These are phyloP conservation scores for Rossbeevera mucosa DNA, from an alignment of 768 basidiomycete species.

Conservation along the genomic window DNA sequence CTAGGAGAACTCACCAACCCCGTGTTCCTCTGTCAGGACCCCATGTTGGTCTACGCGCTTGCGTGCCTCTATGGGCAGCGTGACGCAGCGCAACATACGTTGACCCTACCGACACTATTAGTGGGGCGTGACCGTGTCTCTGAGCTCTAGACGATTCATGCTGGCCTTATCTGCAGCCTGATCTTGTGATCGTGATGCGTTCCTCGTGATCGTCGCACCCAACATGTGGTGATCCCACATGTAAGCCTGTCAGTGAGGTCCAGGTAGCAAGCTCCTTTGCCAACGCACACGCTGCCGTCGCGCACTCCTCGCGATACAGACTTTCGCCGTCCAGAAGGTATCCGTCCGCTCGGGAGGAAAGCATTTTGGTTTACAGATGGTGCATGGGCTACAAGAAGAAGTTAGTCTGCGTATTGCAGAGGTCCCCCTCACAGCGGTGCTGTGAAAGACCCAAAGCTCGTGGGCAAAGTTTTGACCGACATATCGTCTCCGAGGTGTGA, in stretches of 20 bases:
- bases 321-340: slow-evolving; percentile 2
- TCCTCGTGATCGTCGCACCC: too few relatives aligned
- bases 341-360: not conserved
- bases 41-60: slow-evolving; percentile 9
- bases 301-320: too few relatives aligned
- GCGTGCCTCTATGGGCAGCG: slow-evolving; percentile 7
- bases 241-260: not conserved
- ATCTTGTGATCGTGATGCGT: slow-evolving; percentile 13
- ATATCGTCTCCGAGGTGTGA: slow-evolving; percentile 8
- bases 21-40: slow-evolving; percentile 2
- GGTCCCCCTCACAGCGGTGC: not conserved
- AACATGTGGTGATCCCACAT: too few relatives aligned
- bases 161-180: slow-evolving; percentile 5
- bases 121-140: not conserved
- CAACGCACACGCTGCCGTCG: too few relatives aligned
- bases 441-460: slow-evolving; percentile 4
- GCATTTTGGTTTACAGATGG: slow-evolving; percentile 4
- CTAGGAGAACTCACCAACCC: slow-evolving; percentile 4
- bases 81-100: slow-evolving; percentile 9
- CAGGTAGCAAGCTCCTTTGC: too few relatives aligned
- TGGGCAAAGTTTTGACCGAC: not conserved
- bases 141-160: slow-evolving; percentile 11
- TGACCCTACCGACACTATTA: slow-evolving; percentile 3
- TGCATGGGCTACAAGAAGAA: slow-evolving; percentile 16
- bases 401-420: slow-evolving; percentile 1